Evolutionary conservation across 2,329 filamentous ascomycete genomes (phyloP).

Genomic region (Polychaeton citri): DNA sequence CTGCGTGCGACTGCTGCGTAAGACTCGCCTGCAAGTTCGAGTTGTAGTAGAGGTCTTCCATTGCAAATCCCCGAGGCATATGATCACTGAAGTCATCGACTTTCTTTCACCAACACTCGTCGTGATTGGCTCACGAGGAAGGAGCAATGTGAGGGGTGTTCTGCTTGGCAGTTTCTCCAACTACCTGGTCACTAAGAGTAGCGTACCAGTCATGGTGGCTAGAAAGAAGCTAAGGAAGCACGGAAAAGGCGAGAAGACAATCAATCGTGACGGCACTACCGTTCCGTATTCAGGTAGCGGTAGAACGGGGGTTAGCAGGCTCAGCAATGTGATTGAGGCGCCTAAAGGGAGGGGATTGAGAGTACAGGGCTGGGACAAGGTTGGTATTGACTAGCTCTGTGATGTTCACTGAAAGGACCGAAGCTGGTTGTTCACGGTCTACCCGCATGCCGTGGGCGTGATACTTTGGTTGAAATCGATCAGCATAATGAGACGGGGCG

Average conservation of each 20-base stretch:
- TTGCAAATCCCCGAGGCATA: conserved; percentile 92
- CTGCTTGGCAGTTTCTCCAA: conserved; percentile 94
- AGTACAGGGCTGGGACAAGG: conserved; percentile 21
- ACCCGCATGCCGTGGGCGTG: too few relatives aligned
- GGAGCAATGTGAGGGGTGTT: conserved; percentile 86
- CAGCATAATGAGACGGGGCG: too few relatives aligned
- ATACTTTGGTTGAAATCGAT: too few relatives aligned
- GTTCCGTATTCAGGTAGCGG: conserved; percentile 19
- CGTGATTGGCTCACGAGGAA: conserved; percentile 79
- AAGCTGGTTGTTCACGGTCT: too few relatives aligned
- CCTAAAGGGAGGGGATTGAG: conserved; percentile 18
- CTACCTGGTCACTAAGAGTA: conserved; percentile 92
- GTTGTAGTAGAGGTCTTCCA: conserved; percentile 94
- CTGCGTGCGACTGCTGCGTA: conserved; percentile 73
- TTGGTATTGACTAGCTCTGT: conserved; percentile 21
- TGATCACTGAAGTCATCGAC: conserved; percentile 96
- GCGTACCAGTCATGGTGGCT: conserved; percentile 95
- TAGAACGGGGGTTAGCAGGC: conserved; percentile 9
- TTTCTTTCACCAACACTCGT: conserved; percentile 81
- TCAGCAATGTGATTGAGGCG: conserved; percentile 21
- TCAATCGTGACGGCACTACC: conserved; percentile 17
- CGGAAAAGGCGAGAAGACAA: conserved; percentile 41
- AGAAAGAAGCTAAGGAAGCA: conserved; percentile 81
- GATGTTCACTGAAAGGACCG: too few relatives aligned
- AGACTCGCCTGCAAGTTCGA: conserved; percentile 82